phyloP scores from a whole-genome alignment of 345 rosid species.

The Eucalyptus microcorys region DNA sequence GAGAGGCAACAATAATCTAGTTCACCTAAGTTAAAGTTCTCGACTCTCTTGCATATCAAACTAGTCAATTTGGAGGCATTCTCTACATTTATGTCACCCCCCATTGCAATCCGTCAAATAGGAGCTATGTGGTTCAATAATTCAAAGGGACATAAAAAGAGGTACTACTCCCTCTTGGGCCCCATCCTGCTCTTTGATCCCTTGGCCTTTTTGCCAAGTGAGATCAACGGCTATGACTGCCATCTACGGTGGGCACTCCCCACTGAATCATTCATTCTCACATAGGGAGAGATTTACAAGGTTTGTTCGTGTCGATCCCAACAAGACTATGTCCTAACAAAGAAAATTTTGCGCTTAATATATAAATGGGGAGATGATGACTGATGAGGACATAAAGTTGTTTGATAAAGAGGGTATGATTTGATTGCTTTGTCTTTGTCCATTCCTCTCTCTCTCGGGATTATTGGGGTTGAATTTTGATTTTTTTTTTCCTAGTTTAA shows the following conservation, averaged over 20 bases:
- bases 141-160: neutral
- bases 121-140: neutral
- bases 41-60: neutral
- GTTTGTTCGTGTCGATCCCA: neutral
- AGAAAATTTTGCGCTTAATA: neutral
- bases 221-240: neutral
- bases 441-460: neutral
- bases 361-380: neutral
- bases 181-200: neutral
- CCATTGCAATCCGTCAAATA: neutral
- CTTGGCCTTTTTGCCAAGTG: neutral
- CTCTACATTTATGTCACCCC: neutral
- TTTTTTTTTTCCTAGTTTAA: neutral
- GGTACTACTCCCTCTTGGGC: neutral
- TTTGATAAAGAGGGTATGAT: neutral
- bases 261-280: neutral
- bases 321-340: neutral
- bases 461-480: neutral
- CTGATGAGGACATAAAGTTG: neutral
- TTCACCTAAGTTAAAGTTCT: neutral
- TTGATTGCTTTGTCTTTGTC: neutral
- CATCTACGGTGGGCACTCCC: neutral
- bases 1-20: neutral
- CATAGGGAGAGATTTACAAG: neutral
- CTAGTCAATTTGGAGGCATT: neutral